phyloP scores from a whole-genome alignment of 1,284 basidiomycete species.

The Anthracocystis walkeri region DNA sequence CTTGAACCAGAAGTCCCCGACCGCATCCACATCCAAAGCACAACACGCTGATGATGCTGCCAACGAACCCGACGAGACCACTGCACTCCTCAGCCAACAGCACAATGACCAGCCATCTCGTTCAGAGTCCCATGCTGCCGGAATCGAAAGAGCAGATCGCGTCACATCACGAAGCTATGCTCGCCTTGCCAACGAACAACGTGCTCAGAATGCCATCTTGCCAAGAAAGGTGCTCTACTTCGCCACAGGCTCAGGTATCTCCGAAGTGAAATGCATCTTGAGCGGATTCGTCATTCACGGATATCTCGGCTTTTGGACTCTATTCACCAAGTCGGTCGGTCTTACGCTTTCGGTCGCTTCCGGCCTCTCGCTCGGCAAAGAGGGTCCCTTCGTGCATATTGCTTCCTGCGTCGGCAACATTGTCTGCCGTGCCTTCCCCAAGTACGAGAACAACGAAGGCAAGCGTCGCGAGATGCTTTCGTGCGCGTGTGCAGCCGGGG shows the following conservation, averaged over 20 bases:
- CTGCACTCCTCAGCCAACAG: constrained; percentile 26
- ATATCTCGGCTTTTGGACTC: constrained; percentile 88
- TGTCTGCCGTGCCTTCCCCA: constrained; percentile 81
- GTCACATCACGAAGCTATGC: constrained; percentile 17
- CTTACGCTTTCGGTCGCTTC: constrained; percentile 77
- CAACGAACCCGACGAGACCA: constrained; percentile 34
- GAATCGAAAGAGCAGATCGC: constrained; percentile 8
- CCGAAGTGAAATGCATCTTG: constrained; percentile 95
- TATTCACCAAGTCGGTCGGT: constrained; percentile 90
- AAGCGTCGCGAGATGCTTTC: constrained; percentile 62
- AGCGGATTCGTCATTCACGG: constrained; percentile 94
- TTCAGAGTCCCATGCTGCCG: not conserved
- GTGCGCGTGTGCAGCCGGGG: constrained; percentile 74
- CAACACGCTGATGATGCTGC: not conserved
- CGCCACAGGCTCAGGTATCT: constrained; percentile 95
- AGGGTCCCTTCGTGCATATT: constrained; percentile 97
- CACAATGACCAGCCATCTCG: constrained; percentile 16
- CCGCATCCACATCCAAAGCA: not conserved
- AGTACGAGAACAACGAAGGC: constrained; percentile 82
- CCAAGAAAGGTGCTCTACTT: constrained; percentile 71
- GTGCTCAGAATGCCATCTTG: constrained; percentile 68
- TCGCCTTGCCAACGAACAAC: constrained; percentile 44
- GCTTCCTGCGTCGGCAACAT: constrained; percentile 95
- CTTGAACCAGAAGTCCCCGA: constrained; percentile 12
- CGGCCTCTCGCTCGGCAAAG: constrained; percentile 74